Percentiles rank a stretch among this genome's conserved stretches.
Evolutionary conservation across 768 basidiomycete genomes (phyloP).

Genomic region (Paxillus rubicundulus): DNA sequence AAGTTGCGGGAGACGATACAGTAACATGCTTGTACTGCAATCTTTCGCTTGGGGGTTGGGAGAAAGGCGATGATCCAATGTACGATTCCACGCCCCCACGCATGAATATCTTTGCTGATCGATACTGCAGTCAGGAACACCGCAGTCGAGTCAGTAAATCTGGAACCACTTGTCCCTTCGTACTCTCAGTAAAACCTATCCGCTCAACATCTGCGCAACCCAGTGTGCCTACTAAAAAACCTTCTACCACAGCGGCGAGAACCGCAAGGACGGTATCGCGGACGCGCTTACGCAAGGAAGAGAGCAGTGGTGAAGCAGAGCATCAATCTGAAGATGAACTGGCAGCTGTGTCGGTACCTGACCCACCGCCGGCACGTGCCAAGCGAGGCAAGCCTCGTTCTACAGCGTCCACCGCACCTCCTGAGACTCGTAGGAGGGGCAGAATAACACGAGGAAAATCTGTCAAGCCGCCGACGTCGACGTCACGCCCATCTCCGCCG

Average conservation of each 20-base stretch:
- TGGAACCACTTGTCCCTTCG: constrained; percentile 40
- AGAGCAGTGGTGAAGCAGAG: constrained; percentile 4
- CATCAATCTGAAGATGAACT: constrained; percentile 26
- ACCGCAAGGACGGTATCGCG: constrained; percentile 9
- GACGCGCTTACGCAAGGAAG: constrained; percentile 4
- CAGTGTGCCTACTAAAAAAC: constrained; percentile 34
- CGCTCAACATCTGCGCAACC: constrained; percentile 31
- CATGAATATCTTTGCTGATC: constrained; percentile 4
- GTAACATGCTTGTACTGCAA: constrained; percentile 87
- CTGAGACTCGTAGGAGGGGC: constrained; percentile 26
- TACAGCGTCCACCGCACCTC: constrained; percentile 17
- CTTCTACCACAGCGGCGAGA: constrained; percentile 18
- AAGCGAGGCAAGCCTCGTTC: constrained; percentile 20
- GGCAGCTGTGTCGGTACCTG: constrained; percentile 6
- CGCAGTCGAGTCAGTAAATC: constrained; percentile 58
- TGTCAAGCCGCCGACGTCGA: constrained; percentile 13
- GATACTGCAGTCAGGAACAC: constrained; percentile 62
- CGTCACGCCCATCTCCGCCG: constrained; percentile 12
- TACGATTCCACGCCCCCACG: constrained; percentile 37
- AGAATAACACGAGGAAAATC: constrained; percentile 22
- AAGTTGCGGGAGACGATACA: constrained; percentile 66
- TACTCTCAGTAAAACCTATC: constrained; percentile 26
- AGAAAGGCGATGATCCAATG: constrained; percentile 83
- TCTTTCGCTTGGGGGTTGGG: constrained; percentile 82
- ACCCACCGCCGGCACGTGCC: constrained; percentile 11